These are phyloP conservation scores for Leishmania braziliensis DNA, from an alignment of 208 protist species.

Conservation along the genomic window DNA sequence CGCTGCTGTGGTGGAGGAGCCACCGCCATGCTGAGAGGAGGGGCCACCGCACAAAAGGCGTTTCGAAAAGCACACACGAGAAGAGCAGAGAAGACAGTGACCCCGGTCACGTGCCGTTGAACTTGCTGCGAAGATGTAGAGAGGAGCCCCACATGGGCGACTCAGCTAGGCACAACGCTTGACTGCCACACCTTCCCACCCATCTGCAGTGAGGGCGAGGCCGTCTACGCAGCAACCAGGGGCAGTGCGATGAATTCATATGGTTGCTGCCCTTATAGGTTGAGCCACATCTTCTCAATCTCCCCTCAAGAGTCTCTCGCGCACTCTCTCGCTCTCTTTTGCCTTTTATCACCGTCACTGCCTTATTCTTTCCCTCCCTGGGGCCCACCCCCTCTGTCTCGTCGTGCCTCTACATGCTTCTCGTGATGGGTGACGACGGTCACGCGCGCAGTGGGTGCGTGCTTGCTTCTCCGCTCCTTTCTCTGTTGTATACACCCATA, in stretches of 20 bases:
- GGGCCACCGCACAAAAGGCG: too few species aligned
- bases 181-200: neutral
- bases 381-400: neutral
- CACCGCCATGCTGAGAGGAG: slow-evolving; percentile 8
- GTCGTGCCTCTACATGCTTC: neutral
- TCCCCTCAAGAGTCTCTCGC: neutral
- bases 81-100: neutral
- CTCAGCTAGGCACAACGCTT: neutral
- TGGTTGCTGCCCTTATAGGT: neutral
- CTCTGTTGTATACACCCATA: neutral
- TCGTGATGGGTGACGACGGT: neutral
- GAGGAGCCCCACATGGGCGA: neutral
- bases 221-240: neutral
- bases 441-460: neutral
- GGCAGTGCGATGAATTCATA: neutral
- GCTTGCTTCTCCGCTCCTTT: neutral
- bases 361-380: neutral
- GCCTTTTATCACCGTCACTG: neutral
- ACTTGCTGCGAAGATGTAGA: neutral
- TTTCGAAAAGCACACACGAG: neutral
- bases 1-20: slow-evolving; percentile 6
- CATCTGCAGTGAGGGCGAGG: neutral
- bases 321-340: neutral
- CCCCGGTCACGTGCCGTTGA: neutral
- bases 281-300: neutral